Percentiles rank a stretch among this genome's conserved stretches.
Conservation (phyloP, 2,329 filamentous ascomycete genomes). For the Colletotrichum liaoningense region DNA sequence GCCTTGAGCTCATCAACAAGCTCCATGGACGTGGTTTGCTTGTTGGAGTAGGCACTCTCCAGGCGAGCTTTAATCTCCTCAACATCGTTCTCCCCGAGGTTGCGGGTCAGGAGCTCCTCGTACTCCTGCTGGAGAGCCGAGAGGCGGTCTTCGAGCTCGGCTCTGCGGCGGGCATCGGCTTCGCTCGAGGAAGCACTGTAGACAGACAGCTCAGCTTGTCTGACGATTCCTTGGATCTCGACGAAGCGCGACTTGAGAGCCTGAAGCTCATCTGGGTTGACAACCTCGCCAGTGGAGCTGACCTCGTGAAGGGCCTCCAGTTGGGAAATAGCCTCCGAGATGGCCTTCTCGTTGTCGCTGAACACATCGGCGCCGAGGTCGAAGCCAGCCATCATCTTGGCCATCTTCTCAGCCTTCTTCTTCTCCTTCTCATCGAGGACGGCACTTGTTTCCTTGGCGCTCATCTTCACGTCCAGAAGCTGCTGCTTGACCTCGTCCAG, state of each 20-base stretch:
- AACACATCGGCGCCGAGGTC: slow-evolving; percentile 94
- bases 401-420: slow-evolving; percentile 99
- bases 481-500: slow-evolving; percentile 97
- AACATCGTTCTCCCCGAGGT: slow-evolving; percentile 81
- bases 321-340: slow-evolving; percentile 85
- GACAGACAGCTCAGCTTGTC: slow-evolving; percentile 89
- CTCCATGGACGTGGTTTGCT: slow-evolving; percentile 78
- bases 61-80: slow-evolving; percentile 87
- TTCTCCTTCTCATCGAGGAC: slow-evolving; percentile 97
- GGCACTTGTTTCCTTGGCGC: slow-evolving; percentile 90
- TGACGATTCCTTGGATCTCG: slow-evolving; percentile 91
- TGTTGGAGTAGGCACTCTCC: slow-evolving; percentile 80
- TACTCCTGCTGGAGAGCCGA: slow-evolving; percentile 83
- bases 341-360: slow-evolving; percentile 89
- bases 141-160: slow-evolving; percentile 82
- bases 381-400: slow-evolving; percentile 99
- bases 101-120: slow-evolving; percentile 82
- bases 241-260: slow-evolving; percentile 82
- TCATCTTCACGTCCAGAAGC: slow-evolving; percentile 95
- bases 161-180: slow-evolving; percentile 74
- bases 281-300: slow-evolving; percentile 79
- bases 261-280: slow-evolving; percentile 84
- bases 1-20: slow-evolving; percentile 81
- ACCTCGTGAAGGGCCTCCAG: slow-evolving; percentile 83
- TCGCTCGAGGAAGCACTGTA: slow-evolving; percentile 76